Percentiles rank a stretch among this genome's conserved stretches.
These are phyloP conservation scores for Cytospora piceicola DNA, from an alignment of 2,329 filamentous ascomycete genomes.

Conservation along the genomic window DNA sequence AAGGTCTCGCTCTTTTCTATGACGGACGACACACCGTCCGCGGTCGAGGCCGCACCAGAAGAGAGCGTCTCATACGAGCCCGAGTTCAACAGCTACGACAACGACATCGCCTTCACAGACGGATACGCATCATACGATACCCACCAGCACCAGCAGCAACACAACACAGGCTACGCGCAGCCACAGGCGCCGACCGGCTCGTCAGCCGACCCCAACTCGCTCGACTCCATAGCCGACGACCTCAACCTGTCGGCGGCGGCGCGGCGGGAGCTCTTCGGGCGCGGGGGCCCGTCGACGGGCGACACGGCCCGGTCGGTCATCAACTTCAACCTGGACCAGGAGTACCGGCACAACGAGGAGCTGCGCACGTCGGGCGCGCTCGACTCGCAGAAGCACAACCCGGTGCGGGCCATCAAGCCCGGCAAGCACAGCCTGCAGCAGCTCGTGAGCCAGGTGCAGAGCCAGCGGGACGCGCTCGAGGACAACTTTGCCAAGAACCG, in stretches of 20 bases:
- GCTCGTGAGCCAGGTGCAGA: constrained; percentile 80
- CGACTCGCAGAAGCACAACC: constrained; percentile 75
- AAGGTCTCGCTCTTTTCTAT: constrained; percentile 75
- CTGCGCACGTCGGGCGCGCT: constrained; percentile 71
- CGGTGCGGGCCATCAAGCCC: constrained; percentile 79
- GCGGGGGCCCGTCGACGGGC: constrained; percentile 50
- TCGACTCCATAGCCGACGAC: constrained; percentile 73
- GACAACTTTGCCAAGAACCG: constrained; percentile 86
- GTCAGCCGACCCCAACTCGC: constrained; percentile 48
- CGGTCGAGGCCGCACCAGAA: constrained; percentile 32
- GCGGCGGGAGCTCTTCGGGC: constrained; percentile 83
- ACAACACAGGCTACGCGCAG: constrained; percentile 17
- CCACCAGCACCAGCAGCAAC: constrained; percentile 21
- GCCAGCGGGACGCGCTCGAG: constrained; percentile 84
- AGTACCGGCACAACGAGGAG: constrained; percentile 84
- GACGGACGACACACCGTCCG: constrained; percentile 45
- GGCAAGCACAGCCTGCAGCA: constrained; percentile 90
- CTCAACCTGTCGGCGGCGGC: constrained; percentile 79
- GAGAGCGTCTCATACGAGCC: constrained; percentile 43
- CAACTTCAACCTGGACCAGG: constrained; percentile 85
- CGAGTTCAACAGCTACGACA: constrained; percentile 34
- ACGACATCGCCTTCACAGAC: constrained; percentile 40
- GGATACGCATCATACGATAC: constrained; percentile 40
- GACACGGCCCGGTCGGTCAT: constrained; percentile 67
- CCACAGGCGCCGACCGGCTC: constrained; percentile 21